Conservation (phyloP, 805 yeast species). For the Maudiozyma turicensis region DNA sequence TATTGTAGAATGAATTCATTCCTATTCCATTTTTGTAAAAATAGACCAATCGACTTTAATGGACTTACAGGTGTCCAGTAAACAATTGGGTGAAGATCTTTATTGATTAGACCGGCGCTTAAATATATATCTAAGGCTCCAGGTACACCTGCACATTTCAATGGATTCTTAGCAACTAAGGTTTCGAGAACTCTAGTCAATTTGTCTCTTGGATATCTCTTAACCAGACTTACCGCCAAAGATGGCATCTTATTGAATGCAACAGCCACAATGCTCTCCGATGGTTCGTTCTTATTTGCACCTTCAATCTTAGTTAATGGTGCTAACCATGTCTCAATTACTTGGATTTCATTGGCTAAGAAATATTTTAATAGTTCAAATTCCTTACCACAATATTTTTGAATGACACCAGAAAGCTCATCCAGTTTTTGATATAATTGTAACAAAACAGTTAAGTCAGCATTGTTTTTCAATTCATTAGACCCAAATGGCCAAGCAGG, state of each 20-base stretch:
- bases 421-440: slow-evolving; percentile 34
- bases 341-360: slow-evolving; percentile 64
- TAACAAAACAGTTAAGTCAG: slow-evolving; percentile 53
- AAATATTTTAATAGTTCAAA: slow-evolving; percentile 50
- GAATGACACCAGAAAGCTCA: slow-evolving; percentile 12
- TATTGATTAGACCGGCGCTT: slow-evolving; percentile 3
- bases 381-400: slow-evolving; percentile 35
- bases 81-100: slow-evolving; percentile 31
- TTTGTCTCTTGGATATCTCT: slow-evolving; percentile 36
- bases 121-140: slow-evolving; percentile 14
- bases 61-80: slow-evolving; percentile 77
- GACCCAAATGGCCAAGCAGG: slow-evolving; percentile 77
- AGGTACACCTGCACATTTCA: slow-evolving; percentile 29
- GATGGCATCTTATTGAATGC: slow-evolving; percentile 64
- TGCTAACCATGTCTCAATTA: slow-evolving; percentile 68
- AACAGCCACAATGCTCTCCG: slow-evolving; percentile 32
- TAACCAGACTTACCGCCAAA: slow-evolving; percentile 61
- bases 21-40: slow-evolving; percentile 61
- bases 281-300: slow-evolving; percentile 30
- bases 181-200: slow-evolving; percentile 31
- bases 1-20: slow-evolving; percentile 71
- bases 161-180: slow-evolving; percentile 47
- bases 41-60: slow-evolving; percentile 72
- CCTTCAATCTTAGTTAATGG: slow-evolving; percentile 25
- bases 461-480: slow-evolving; percentile 57